A percentile compares a stretch with the other conserved stretches of the same genome.
phyloP scores from a whole-genome alignment of 139 green algal genomes.

The Coccomyxa sp. region DNA sequence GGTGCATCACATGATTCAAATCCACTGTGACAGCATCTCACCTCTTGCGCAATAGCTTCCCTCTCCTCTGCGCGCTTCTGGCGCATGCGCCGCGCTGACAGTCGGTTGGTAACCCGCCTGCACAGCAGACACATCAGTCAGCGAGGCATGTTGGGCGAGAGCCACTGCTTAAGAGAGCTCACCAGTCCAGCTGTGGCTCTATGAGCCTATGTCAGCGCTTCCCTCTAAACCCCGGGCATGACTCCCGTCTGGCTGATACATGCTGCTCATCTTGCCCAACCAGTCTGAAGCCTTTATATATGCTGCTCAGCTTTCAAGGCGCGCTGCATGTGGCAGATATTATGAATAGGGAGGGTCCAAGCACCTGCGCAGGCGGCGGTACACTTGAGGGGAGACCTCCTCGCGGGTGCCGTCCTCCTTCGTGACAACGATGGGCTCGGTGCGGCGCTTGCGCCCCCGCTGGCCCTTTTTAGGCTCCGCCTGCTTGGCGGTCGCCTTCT shows the following conservation, averaged over 20 bases:
- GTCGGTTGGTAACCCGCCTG: conserved; percentile 5
- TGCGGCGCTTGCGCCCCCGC: conserved; percentile 5
- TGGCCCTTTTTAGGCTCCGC: not conserved
- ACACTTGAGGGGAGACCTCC: conserved; percentile 2
- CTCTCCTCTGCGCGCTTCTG: conserved; percentile 5
- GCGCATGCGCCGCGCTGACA: conserved; percentile 8
- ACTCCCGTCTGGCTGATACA: no score
- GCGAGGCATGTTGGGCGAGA: no score
- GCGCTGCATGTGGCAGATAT: no score
- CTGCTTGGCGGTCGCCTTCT: not conserved
- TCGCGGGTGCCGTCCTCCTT: not conserved
- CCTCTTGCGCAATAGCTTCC: not conserved
- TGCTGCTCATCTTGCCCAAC: no score
- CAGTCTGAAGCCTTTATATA: no score
- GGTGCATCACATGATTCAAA: not conserved
- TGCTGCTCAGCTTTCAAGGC: no score
- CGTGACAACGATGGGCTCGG: conserved; percentile 1
- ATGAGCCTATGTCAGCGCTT: no score
- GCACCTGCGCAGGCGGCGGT: conserved; percentile 4
- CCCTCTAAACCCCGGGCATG: no score
- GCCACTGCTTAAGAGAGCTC: no score
- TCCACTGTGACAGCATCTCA: not conserved
- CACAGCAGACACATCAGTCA: not conserved
- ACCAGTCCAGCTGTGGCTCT: no score
- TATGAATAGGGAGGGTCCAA: no score